phyloP scores from a whole-genome alignment of 345 rosid species.

The Salix udensis region DNA sequence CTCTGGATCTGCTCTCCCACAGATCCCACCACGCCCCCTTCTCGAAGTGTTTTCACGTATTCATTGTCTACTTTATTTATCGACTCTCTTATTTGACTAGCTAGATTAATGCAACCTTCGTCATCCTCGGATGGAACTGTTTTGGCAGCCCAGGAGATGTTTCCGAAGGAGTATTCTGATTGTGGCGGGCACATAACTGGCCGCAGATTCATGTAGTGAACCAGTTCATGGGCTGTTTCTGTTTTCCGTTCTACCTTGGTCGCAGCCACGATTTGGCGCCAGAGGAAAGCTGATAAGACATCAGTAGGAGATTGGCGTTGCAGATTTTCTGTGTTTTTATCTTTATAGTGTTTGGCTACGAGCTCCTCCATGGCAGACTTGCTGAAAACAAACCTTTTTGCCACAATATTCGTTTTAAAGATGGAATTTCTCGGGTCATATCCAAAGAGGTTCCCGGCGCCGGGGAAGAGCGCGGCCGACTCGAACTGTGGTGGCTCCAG shows the following conservation, averaged over 20 bases:
- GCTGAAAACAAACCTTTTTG: not conserved
- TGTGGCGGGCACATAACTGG: not conserved
- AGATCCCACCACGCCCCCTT: not conserved
- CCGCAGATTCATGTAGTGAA: not conserved
- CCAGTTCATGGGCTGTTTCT: not conserved
- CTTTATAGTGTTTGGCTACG: not conserved
- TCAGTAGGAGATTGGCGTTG: not conserved
- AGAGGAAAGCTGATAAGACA: not conserved
- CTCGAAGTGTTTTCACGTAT: not conserved
- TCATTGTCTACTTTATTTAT: not conserved
- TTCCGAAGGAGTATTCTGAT: not conserved
- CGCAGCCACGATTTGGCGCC: not conserved
- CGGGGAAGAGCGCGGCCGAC: conserved; percentile 30
- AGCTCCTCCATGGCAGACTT: not conserved
- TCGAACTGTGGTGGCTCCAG: conserved; percentile 12
- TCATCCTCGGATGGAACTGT: not conserved
- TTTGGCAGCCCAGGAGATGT: not conserved
- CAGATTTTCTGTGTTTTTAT: not conserved
- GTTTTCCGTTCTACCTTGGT: not conserved
- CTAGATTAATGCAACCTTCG: not conserved
- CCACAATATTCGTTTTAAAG: not conserved
- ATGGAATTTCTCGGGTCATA: conserved; percentile 5
- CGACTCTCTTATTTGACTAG: not conserved
- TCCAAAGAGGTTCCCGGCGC: conserved; percentile 12
- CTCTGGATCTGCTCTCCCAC: not conserved